A percentile compares a stretch with the other conserved stretches of the same genome.
These are phyloP conservation scores for Debaryomyces prosopidis DNA, from an alignment of 805 yeast genomes.

Conservation along the genomic window DNA sequence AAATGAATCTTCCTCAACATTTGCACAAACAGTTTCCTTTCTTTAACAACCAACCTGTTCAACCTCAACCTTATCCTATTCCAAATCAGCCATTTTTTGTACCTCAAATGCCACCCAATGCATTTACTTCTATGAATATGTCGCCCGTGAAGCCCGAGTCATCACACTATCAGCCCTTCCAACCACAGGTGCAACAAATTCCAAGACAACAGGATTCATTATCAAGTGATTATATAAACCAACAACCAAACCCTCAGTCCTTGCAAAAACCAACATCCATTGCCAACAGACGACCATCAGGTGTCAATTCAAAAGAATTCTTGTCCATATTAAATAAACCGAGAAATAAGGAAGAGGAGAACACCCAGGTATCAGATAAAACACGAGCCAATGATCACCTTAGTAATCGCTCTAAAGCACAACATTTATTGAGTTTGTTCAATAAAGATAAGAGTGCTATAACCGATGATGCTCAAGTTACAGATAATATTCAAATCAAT, in stretches of 20 bases:
- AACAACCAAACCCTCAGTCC: conserved; percentile 37
- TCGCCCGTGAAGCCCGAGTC: not conserved
- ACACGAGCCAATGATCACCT: conserved; percentile 13
- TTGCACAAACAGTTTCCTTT: conserved; percentile 26
- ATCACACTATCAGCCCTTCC: conserved; percentile 4
- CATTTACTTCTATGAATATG: conserved; percentile 4
- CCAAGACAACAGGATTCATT: conserved; percentile 10
- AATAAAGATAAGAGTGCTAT: conserved; percentile 12
- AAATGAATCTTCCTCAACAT: conserved; percentile 34
- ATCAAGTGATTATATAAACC: conserved; percentile 4
- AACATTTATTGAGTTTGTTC: conserved; percentile 29
- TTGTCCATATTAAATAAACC: conserved; percentile 41
- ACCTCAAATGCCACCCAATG: conserved; percentile 6
- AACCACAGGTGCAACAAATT: conserved; percentile 8
- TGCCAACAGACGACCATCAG: conserved; percentile 31
- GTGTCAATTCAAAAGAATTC: conserved; percentile 41
- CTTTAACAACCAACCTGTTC: conserved; percentile 10
- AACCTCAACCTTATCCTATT: conserved; percentile 16
- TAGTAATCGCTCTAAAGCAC: conserved; percentile 31
- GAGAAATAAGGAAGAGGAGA: conserved; percentile 9
- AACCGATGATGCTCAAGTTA: not conserved
- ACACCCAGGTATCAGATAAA: conserved; percentile 2
- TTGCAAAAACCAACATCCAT: conserved; percentile 35
- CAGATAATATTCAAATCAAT: not conserved
- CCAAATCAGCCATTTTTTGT: conserved; percentile 8